Conservation (phyloP, 192 early-diverging fungal genomes). For the Pilobolus umbonatus region DNA sequence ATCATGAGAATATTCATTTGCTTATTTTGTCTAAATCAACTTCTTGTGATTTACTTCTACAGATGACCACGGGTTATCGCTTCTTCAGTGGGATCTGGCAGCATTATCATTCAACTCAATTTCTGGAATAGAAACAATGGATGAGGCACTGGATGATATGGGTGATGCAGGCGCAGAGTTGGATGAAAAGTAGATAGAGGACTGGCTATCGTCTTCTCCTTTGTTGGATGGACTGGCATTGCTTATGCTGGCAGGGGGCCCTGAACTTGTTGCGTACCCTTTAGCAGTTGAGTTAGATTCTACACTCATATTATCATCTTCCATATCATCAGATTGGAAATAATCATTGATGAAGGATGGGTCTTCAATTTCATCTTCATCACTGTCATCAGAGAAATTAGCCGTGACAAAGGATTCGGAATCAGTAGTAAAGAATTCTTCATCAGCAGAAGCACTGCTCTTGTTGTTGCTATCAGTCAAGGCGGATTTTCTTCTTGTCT, state of each 20-base stretch:
- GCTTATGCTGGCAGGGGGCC: neutral
- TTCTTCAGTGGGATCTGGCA: no score
- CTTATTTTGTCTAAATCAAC: no score
- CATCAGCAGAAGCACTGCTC: neutral
- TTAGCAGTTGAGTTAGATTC: neutral
- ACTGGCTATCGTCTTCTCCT: conserved; percentile 1
- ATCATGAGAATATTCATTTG: no score
- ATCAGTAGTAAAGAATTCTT: conserved; percentile 2
- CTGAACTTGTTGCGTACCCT: neutral
- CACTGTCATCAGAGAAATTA: neutral
- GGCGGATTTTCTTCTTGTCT: neutral
- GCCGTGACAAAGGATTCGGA: conserved; percentile 10
- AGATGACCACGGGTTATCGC: no score
- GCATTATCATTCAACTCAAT: neutral
- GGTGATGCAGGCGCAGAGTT: neutral
- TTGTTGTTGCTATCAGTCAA: no score
- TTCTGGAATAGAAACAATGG: conserved; percentile 4
- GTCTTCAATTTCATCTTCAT: neutral
- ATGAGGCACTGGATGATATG: neutral
- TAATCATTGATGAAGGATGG: neutral
- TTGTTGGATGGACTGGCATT: neutral
- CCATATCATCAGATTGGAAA: neutral
- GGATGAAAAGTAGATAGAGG: conserved; percentile 2
- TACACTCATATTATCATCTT: neutral
- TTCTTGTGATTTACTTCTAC: no score